Evolutionary conservation across 148 eudicot genomes (phyloP).

Genomic region (Silene uniflora): DNA sequence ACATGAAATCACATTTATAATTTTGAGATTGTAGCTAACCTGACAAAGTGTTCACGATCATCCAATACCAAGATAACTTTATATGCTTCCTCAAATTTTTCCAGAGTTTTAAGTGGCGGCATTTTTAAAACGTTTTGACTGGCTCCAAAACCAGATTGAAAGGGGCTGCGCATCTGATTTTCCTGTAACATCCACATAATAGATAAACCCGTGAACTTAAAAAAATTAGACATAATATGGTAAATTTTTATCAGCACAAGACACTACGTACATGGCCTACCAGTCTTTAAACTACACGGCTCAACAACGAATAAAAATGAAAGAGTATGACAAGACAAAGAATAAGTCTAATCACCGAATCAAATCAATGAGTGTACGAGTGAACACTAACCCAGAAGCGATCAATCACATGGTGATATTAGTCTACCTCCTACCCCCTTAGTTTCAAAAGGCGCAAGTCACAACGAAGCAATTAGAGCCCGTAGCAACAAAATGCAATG

Average conservation of each 20-base stretch:
- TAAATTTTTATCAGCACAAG: background rate
- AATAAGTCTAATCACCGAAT: background rate
- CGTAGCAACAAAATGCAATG: background rate
- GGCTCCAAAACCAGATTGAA: constrained; percentile 26
- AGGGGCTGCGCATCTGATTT: constrained; percentile 25
- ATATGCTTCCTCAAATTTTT: constrained; percentile 71
- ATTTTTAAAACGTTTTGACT: constrained; percentile 36
- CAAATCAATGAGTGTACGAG: background rate
- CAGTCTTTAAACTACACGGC: background rate
- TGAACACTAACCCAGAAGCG: background rate
- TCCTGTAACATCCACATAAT: constrained; percentile 34
- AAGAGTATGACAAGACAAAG: background rate
- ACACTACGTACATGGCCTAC: background rate
- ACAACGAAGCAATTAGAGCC: background rate
- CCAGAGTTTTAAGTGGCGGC: constrained; percentile 75
- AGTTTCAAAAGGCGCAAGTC: too few relatives aligned
- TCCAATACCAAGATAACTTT: constrained; percentile 75
- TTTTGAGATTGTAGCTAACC: constrained; percentile 45
- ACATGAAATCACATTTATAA: background rate
- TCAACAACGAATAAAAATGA: background rate
- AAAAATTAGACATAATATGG: background rate
- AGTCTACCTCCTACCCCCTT: background rate
- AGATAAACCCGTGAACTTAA: background rate
- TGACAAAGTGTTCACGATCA: constrained; percentile 76
- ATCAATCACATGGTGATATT: background rate